These are phyloP conservation scores for Lecanicillium sp. DNA, from an alignment of 2,329 filamentous ascomycete species.

Conservation along the genomic window DNA sequence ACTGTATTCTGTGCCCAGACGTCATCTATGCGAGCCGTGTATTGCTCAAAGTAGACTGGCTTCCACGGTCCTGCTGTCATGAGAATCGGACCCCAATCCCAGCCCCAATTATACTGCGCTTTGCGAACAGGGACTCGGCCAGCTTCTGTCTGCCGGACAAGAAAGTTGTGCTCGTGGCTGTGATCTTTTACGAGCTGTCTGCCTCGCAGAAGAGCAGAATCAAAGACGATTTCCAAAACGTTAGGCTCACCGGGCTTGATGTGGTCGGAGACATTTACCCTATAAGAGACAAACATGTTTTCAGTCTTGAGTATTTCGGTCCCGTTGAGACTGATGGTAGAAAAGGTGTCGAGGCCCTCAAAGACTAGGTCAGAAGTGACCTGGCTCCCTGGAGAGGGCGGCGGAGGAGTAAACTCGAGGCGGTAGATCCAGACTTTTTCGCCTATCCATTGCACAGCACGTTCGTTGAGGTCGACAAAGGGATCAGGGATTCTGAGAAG, in stretches of 20 bases:
- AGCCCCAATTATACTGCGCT: conserved; percentile 63
- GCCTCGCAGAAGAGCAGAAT: conserved; percentile 43
- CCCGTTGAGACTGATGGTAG: conserved; percentile 48
- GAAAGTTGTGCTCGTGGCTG: conserved; percentile 35
- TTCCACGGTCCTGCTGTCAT: conserved; percentile 60
- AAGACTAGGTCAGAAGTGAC: conserved; percentile 43
- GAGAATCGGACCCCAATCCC: conserved; percentile 62
- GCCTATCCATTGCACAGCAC: conserved; percentile 52
- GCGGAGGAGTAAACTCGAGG: conserved; percentile 37
- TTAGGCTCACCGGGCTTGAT: conserved; percentile 31
- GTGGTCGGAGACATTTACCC: conserved; percentile 38
- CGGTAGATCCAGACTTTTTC: conserved; percentile 52
- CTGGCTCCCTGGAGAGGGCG: conserved; percentile 11
- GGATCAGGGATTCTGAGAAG: conserved; percentile 40
- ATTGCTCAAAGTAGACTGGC: conserved; percentile 57
- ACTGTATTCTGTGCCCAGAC: conserved; percentile 36
- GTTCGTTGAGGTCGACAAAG: conserved; percentile 53
- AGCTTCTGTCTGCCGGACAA: conserved; percentile 13
- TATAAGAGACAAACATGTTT: conserved; percentile 57
- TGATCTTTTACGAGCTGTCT: conserved; percentile 43
- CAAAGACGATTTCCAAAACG: conserved; percentile 47
- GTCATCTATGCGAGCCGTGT: conserved; percentile 48
- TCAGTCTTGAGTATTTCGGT: conserved; percentile 43
- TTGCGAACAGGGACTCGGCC: conserved; percentile 43
- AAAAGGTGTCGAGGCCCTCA: conserved; percentile 57